These are phyloP conservation scores for Xylariales sp. DNA, from an alignment of 2,329 filamentous ascomycete species.

Conservation along the genomic window DNA sequence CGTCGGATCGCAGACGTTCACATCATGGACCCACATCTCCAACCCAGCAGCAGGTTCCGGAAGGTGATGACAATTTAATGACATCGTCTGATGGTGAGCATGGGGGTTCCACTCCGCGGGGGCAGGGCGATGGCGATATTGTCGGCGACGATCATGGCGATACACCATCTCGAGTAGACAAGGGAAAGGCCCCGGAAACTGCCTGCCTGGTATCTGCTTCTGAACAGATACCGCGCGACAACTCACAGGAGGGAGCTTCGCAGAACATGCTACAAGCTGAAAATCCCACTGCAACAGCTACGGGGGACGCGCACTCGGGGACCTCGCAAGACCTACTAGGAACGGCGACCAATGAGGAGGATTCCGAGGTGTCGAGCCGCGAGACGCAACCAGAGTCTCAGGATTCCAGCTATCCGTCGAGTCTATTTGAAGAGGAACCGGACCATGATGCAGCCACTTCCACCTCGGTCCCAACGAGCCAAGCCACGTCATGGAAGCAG, in stretches of 20 bases:
- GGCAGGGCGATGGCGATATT: background rate
- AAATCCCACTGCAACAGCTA: constrained; percentile 2
- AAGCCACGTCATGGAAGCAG: constrained; percentile 30
- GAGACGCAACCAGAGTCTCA: constrained; percentile 15
- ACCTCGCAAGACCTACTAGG: constrained; percentile 1
- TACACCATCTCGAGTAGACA: constrained; percentile 14
- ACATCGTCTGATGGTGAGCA: constrained; percentile 4
- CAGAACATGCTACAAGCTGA: constrained; percentile 3
- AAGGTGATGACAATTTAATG: constrained; percentile 2
- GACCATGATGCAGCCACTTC: constrained; percentile 12
- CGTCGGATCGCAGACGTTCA: constrained; percentile 19
- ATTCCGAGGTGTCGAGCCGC: constrained; percentile 4
- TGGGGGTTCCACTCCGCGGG: background rate
- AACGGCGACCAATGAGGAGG: constrained; percentile 14
- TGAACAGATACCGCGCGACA: background rate
- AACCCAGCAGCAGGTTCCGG: constrained; percentile 3
- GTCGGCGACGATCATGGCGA: background rate
- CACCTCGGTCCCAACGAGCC: constrained; percentile 8
- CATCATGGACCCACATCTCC: constrained; percentile 29
- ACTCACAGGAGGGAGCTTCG: background rate
- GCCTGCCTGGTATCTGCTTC: background rate
- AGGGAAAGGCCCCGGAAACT: constrained; percentile 34
- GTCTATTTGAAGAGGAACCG: constrained; percentile 26
- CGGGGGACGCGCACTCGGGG: background rate
- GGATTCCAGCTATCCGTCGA: constrained; percentile 25